Conservation (phyloP, 2,329 filamentous ascomycete species). For the Colletotrichum liaoningense region DNA sequence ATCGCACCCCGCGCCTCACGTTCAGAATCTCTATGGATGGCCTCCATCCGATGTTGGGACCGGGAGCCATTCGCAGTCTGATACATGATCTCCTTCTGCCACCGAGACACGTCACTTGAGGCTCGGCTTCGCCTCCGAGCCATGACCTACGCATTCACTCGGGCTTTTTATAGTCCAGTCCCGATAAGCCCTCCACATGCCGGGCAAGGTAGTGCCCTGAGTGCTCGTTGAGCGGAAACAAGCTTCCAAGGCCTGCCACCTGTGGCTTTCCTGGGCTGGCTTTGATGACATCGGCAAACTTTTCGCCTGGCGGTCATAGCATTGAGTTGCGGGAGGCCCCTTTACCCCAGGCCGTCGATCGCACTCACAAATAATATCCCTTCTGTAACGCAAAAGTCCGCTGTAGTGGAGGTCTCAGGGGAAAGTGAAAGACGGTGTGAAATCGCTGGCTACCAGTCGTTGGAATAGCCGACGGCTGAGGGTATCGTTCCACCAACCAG, state of each 20-base stretch:
- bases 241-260: not conserved
- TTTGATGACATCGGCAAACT: slow-evolving; percentile 16
- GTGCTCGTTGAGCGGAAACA: not conserved
- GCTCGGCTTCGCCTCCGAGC: slow-evolving; percentile 15
- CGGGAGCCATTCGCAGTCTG: slow-evolving; percentile 4
- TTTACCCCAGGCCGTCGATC: slow-evolving; percentile 27
- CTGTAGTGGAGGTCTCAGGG: slow-evolving; percentile 18
- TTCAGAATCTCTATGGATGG: not conserved
- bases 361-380: not conserved
- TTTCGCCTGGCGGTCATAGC: slow-evolving; percentile 9
- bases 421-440: slow-evolving; percentile 21
- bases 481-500: slow-evolving; percentile 17
- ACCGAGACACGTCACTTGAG: slow-evolving; percentile 23
- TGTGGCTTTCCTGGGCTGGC: not conserved
- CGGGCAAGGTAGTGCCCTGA: slow-evolving; percentile 13
- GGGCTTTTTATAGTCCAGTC: not conserved
- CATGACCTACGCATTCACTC: not conserved
- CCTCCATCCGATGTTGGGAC: slow-evolving; percentile 17
- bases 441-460: not conserved
- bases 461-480: slow-evolving; percentile 4
- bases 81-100: slow-evolving; percentile 5
- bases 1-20: not conserved
- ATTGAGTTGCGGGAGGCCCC: slow-evolving; percentile 31
- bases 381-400: slow-evolving; percentile 5
- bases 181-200: slow-evolving; percentile 8